Evolutionary conservation across 225 moss, liverwort and hornwort genomes (phyloP).

Genomic region (Pseudoscleropodium purum): DNA sequence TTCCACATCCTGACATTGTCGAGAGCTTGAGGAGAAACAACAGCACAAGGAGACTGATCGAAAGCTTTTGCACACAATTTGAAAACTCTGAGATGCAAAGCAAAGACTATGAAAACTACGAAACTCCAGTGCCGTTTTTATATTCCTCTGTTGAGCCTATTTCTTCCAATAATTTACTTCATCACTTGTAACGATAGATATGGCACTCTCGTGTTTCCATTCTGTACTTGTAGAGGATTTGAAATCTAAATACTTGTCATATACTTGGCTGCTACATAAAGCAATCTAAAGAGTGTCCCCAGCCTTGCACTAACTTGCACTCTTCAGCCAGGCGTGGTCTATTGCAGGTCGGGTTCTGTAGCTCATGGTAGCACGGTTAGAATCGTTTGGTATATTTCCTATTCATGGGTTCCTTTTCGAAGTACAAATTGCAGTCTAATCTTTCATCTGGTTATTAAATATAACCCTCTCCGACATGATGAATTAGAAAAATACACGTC

Average conservation of each 20-base stretch:
- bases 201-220: not conserved
- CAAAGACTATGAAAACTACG: not conserved
- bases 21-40: not conserved
- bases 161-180: too few relatives aligned
- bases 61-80: not conserved
- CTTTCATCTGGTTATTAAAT: not conserved
- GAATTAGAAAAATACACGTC: not conserved
- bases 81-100: not conserved
- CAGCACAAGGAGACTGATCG: not conserved
- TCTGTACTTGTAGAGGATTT: not conserved
- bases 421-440: not conserved
- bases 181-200: not conserved
- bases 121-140: not conserved
- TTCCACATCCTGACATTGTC: constrained; percentile 18
- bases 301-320: not conserved
- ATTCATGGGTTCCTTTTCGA: not conserved
- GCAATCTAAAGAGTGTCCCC: not conserved
- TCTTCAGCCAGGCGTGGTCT: not conserved
- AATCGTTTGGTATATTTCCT: not conserved
- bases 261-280: not conserved
- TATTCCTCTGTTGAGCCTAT: not conserved
- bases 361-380: not conserved
- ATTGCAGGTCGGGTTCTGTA: not conserved
- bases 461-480: not conserved
- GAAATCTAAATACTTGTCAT: not conserved